Base-by-base conservation (phyloP, 1,284 basidiomycete species). In the Microbotryum scabiosae region DNA sequence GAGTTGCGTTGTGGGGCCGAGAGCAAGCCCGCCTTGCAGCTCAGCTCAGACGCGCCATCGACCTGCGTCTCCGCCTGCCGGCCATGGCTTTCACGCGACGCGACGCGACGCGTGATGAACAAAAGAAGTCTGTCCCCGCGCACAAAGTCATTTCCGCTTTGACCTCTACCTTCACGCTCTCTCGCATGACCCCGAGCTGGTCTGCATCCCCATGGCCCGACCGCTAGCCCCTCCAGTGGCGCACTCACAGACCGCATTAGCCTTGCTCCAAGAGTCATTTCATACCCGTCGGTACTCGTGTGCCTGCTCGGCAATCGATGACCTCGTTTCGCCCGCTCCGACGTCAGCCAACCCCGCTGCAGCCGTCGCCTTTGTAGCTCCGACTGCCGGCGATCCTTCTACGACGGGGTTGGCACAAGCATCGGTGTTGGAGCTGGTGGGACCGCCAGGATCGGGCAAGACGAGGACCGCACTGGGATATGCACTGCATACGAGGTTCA, bases 391-490 rank as follows among this genome's bases (percentile, higher is more conserved):
- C 36, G 36, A 41, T 41, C 10, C 16, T 18, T 41, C 36, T 12
- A 12, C 25, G 20, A 30, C 28, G 0, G 65, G 65, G 0, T 43
- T 66, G 23, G 43, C 55, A 12, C 32, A 46, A 5, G 60, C 60
- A 2, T 47, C 55, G 2, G 44, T 64, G 2, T 59, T 66, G 41
- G 65, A 66, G 28, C 25, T 66, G 25, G 18, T 64, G 20, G 65
- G 65, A 18, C 62, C 65, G n/a, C 57, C 65, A 0, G 65, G 65
- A 3, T 44, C 56, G n/a, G 65, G 62, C n/a, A 66, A 66, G 53
- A 57, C 62, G 32, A 8, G 62, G 26, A 56, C 56, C 0, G 26
- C 43, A 32, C 32, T 66, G 26, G 65, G 57, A 0, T 66, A 64
- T 36, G 62, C 41, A 5, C 48, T 66, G 2, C 53, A 43, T 0